These are phyloP conservation scores for Platismatia glauca DNA, from an alignment of 495 filamentous ascomycete genomes.

Conservation along the genomic window DNA sequence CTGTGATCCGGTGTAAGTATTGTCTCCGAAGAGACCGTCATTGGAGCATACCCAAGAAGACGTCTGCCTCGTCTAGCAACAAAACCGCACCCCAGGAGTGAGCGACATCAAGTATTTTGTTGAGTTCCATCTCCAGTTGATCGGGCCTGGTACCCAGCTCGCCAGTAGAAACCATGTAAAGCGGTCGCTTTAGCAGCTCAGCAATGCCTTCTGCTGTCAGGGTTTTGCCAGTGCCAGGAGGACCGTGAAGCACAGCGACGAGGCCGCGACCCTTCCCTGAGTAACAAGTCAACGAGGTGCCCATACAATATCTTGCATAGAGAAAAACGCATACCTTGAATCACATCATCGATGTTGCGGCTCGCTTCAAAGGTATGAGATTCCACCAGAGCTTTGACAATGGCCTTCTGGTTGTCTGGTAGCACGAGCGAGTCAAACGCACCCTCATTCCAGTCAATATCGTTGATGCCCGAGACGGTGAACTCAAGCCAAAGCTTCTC, in stretches of 20 bases:
- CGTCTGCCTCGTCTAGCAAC: slow-evolving; percentile 69
- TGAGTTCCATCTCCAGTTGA: slow-evolving; percentile 69
- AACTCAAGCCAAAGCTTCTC: slow-evolving; percentile 94
- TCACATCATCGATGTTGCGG: slow-evolving; percentile 76
- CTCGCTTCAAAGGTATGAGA: slow-evolving; percentile 74
- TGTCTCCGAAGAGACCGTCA: neutral
- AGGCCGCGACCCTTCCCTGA: slow-evolving; percentile 68
- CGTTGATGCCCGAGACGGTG: slow-evolving; percentile 69
- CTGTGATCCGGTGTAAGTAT: slow-evolving; percentile 20
- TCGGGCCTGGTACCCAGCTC: slow-evolving; percentile 74
- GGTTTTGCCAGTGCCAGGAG: slow-evolving; percentile 82
- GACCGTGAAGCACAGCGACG: slow-evolving; percentile 69
- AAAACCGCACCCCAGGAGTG: slow-evolving; percentile 80
- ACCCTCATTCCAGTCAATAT: slow-evolving; percentile 74
- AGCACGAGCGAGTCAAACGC: slow-evolving; percentile 74
- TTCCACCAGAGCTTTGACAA: slow-evolving; percentile 72
- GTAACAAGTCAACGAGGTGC: slow-evolving; percentile 48
- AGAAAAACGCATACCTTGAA: slow-evolving; percentile 39
- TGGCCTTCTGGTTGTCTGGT: slow-evolving; percentile 64
- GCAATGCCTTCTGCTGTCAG: slow-evolving; percentile 83
- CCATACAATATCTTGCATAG: slow-evolving; percentile 63
- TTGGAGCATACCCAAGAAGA: slow-evolving; percentile 44
- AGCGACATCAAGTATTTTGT: slow-evolving; percentile 78
- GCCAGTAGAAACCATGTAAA: slow-evolving; percentile 78
- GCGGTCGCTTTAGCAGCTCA: slow-evolving; percentile 69